Conservation (phyloP, 176 grass and related monocot species). For the Juncus effusus region DNA sequence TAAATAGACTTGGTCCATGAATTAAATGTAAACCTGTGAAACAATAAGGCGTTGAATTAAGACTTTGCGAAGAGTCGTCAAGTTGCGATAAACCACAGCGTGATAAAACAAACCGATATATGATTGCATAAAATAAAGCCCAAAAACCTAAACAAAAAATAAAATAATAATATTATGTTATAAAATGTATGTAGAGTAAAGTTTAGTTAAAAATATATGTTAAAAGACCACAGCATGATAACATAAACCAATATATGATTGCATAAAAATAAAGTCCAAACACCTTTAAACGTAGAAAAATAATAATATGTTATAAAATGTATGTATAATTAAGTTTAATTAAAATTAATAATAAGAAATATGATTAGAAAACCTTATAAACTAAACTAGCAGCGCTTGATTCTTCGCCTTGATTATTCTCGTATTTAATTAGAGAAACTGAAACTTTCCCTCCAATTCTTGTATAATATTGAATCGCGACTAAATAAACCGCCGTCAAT, state of each 20-base stretch:
- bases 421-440: conserved; percentile 84
- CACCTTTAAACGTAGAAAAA: too few species aligned
- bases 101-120: conserved; percentile 99
- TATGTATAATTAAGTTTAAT: not conserved
- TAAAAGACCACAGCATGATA: too few species aligned
- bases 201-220: too few species aligned
- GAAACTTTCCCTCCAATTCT: conserved; percentile 93
- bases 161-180: conserved; percentile 18
- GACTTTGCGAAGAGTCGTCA: conserved; percentile 68
- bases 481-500: conserved; percentile 76
- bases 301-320: too few species aligned
- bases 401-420: conserved; percentile 94
- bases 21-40: conserved; percentile 49
- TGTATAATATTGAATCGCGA: conserved; percentile 97
- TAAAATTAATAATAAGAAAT: not conserved
- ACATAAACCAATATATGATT: not conserved
- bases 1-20: not conserved
- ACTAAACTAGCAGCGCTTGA: conserved; percentile 95
- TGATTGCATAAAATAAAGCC: conserved; percentile 98
- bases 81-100: conserved; percentile 63
- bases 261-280: too few species aligned
- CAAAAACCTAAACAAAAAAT: conserved; percentile 60
- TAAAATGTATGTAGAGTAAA: conserved; percentile 13
- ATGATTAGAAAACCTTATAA: conserved; percentile 66
- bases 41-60: conserved; percentile 93